Evolutionary conservation across 495 filamentous ascomycete species (phyloP).

Genomic region (Tuber calosporum): DNA sequence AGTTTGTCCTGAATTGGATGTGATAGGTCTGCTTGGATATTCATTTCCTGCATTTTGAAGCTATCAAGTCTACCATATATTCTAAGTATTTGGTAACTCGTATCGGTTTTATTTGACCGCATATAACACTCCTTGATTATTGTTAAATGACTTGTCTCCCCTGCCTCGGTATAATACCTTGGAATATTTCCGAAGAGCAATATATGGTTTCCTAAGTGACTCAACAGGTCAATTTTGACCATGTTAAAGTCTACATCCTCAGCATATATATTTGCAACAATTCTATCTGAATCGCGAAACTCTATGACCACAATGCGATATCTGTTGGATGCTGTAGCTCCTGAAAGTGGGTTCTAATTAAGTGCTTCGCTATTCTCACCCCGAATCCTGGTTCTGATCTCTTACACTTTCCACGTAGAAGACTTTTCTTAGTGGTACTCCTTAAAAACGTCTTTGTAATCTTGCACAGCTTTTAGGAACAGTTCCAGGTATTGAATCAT

Average conservation of each 20-base stretch:
- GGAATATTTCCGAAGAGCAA: neutral
- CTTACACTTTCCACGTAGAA: neutral
- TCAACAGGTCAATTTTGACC: neutral
- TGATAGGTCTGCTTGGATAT: no score
- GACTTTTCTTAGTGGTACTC: neutral
- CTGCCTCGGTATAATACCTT: slow-evolving; percentile 1
- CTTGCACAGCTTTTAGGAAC: neutral
- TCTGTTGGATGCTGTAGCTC: neutral
- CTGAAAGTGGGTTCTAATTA: neutral
- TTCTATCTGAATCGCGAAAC: no score
- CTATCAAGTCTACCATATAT: neutral
- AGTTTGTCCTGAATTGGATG: no score
- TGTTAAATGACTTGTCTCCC: neutral
- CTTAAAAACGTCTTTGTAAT: neutral
- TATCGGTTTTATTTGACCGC: neutral
- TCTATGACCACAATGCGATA: no score
- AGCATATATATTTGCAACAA: neutral
- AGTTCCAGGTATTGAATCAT: neutral
- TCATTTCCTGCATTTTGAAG: no score
- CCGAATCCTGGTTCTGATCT: neutral
- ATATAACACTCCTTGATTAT: slow-evolving; percentile 5
- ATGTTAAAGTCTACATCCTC: slow-evolving; percentile 10
- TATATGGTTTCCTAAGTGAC: neutral
- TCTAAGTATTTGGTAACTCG: slow-evolving; percentile 1
- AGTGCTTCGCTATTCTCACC: neutral